Evolutionary conservation across 768 basidiomycete species (phyloP).

Genomic region (Boletus patriciae): DNA sequence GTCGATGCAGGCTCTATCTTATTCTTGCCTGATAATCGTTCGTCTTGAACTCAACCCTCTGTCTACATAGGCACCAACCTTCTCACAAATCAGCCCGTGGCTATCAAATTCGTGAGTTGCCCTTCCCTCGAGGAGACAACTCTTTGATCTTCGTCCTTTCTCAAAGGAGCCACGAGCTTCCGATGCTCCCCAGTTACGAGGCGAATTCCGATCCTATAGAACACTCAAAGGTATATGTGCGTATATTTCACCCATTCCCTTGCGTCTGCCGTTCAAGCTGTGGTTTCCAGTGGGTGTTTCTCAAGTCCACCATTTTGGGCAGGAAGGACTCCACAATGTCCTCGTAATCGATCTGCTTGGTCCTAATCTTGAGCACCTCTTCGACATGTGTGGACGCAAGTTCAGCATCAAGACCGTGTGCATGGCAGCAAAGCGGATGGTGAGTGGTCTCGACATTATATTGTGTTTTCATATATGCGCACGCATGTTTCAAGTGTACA

Average conservation of each 20-base stretch:
- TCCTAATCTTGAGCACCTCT: conserved; percentile 96
- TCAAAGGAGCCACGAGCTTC: conserved; percentile 92
- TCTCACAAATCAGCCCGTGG: conserved; percentile 82
- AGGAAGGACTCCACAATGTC: conserved; percentile 97
- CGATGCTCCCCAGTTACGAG: conserved; percentile 95
- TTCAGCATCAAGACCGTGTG: conserved; percentile 98
- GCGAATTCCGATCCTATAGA: conserved; percentile 97
- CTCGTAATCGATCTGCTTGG: conserved; percentile 93
- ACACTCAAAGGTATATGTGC: conserved; percentile 86
- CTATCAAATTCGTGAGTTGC: conserved; percentile 90
- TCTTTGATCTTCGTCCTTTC: conserved; percentile 16
- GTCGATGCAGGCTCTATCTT: conserved; percentile 3
- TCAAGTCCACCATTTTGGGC: conserved; percentile 98
- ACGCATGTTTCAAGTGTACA: not conserved
- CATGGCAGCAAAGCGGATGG: conserved; percentile 99
- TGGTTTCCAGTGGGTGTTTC: conserved; percentile 79
- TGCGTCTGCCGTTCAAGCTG: conserved; percentile 14
- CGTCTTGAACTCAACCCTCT: conserved; percentile 14
- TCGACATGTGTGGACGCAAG: conserved; percentile 99
- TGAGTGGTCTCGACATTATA: conserved; percentile 36
- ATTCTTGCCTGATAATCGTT: not conserved
- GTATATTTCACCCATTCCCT: conserved; percentile 33
- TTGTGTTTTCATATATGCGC: conserved; percentile 1
- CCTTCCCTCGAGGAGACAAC: conserved; percentile 7
- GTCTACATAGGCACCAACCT: conserved; percentile 71